Percentiles rank a stretch among this genome's conserved stretches.
These are phyloP conservation scores for Crithidia acanthocephali DNA, from an alignment of 208 protist species.

Conservation along the genomic window DNA sequence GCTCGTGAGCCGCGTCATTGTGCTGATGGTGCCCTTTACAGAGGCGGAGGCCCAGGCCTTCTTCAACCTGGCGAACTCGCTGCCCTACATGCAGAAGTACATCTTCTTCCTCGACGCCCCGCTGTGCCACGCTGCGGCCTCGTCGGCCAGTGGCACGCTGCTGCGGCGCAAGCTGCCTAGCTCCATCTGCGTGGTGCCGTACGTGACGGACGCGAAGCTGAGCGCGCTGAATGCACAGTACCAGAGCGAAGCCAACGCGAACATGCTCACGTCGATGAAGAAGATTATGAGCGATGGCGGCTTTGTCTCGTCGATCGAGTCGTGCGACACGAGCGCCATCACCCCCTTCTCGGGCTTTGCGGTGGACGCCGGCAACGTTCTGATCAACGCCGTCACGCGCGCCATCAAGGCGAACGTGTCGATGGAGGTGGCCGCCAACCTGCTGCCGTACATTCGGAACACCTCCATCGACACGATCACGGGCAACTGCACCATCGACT, in stretches of 20 bases:
- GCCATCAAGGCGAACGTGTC: constrained; percentile 45
- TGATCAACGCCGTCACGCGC: constrained; percentile 64
- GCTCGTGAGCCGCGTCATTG: constrained; percentile 69
- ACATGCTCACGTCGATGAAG: constrained; percentile 37
- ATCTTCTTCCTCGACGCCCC: constrained; percentile 71
- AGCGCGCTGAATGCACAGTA: constrained; percentile 46
- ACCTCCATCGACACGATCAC: constrained; percentile 66
- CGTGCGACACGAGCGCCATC: constrained; percentile 53
- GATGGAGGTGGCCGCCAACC: constrained; percentile 50
- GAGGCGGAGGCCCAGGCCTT: constrained; percentile 58
- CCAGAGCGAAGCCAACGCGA: constrained; percentile 30
- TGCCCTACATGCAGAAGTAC: constrained; percentile 77
- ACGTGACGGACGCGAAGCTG: constrained; percentile 42
- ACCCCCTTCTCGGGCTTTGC: constrained; percentile 59
- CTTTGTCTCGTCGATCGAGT: constrained; percentile 55
- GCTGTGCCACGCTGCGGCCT: constrained; percentile 66
- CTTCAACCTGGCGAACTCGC: constrained; percentile 58
- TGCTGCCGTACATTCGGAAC: constrained; percentile 61
- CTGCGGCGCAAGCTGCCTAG: constrained; percentile 64
- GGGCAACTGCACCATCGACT: constrained; percentile 67
- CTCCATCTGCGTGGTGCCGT: constrained; percentile 81
- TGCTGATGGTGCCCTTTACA: constrained; percentile 57
- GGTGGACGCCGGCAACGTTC: constrained; percentile 70
- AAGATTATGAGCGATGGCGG: constrained; percentile 60
- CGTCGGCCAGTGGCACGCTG: constrained; percentile 21